Evolutionary conservation across 2,329 filamentous ascomycete genomes (phyloP).

Genomic region (Epichloe bromicola): DNA sequence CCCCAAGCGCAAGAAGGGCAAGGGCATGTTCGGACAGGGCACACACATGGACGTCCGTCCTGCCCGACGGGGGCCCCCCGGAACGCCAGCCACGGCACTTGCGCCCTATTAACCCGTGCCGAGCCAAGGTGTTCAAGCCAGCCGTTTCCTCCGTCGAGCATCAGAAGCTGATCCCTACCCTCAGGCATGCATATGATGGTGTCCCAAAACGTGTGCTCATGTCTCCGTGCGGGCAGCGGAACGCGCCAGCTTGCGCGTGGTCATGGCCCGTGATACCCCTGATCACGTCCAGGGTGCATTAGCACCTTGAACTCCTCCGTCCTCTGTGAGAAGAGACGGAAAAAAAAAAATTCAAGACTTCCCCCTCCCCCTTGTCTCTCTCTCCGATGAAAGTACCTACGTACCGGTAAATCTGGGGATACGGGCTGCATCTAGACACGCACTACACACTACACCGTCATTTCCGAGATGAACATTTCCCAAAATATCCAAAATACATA

Average conservation of each 20-base stretch:
- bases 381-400: no score
- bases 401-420: no score
- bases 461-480: no score
- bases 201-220: neutral
- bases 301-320: neutral
- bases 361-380: neutral
- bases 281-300: neutral
- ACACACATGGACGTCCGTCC: neutral
- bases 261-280: neutral
- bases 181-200: neutral
- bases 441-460: no score
- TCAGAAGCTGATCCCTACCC: no score
- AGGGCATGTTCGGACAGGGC: neutral
- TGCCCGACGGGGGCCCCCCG: neutral
- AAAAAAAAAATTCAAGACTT: neutral
- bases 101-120: neutral
- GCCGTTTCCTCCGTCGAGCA: neutral
- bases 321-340: neutral
- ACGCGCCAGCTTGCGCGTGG: neutral
- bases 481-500: no score
- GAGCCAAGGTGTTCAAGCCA: no score
- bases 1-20: no score
- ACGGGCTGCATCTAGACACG: no score
- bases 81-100: neutral
- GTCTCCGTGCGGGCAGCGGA: neutral